phyloP scores from a whole-genome alignment of 2,329 filamentous ascomycete species.

The Mollisiaceae sp. region DNA sequence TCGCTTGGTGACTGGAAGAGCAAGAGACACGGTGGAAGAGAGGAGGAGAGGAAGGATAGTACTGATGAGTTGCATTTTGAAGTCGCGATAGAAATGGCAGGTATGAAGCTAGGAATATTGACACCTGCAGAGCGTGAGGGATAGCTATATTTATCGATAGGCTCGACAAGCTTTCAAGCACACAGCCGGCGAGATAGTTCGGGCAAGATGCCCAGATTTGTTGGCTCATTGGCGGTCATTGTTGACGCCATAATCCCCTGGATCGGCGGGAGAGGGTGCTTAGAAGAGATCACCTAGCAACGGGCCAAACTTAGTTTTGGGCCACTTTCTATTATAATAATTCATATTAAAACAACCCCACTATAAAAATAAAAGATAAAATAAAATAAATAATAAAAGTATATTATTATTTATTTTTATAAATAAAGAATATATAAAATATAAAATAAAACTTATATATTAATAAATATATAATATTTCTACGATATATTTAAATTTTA shows the following conservation, averaged over 20 bases:
- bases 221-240: neutral
- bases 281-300: too few species aligned
- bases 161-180: slow-evolving; percentile 1
- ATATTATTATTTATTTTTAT: too few species aligned
- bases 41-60: slow-evolving; percentile 16
- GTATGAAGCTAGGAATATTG: neutral
- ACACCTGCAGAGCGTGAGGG: neutral
- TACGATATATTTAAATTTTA: too few species aligned
- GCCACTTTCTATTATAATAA: too few species aligned
- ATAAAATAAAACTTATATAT: too few species aligned
- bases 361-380: too few species aligned
- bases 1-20: slow-evolving; percentile 12
- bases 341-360: too few species aligned
- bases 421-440: too few species aligned
- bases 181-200: neutral
- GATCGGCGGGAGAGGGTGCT: neutral
- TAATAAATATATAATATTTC: too few species aligned
- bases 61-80: slow-evolving; percentile 26
- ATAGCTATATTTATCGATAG: neutral
- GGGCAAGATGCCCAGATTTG: neutral
- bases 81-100: neutral
- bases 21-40: slow-evolving; percentile 13
- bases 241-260: neutral
- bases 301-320: too few species aligned
- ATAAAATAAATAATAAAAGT: too few species aligned